A percentile compares a stretch with the other conserved stretches of the same genome.
Evolutionary conservation across 2,329 filamentous ascomycete species (phyloP).

Genomic region (Parafenestella ontariensis): DNA sequence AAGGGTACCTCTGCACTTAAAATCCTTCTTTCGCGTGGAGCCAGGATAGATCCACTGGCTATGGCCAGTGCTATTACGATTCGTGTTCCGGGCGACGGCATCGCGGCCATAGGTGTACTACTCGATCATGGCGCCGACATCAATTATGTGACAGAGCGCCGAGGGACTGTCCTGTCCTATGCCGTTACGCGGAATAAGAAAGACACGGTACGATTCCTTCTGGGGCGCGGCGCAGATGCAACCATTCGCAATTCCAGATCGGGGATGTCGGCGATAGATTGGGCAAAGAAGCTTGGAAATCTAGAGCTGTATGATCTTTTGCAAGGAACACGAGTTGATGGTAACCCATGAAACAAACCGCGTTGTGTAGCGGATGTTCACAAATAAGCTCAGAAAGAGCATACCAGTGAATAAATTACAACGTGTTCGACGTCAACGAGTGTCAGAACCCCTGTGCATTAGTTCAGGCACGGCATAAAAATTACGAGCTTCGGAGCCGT

Average conservation of each 20-base stretch:
- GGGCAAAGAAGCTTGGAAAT: not conserved
- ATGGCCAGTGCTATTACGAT: not conserved
- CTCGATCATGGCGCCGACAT: slow-evolving; percentile 9
- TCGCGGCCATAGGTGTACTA: slow-evolving; percentile 3
- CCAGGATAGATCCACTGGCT: slow-evolving; percentile 3
- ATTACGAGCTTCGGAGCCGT: too few species aligned
- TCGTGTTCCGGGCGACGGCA: not conserved
- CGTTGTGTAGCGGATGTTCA: too few species aligned
- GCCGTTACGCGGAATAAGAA: not conserved
- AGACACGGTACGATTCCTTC: slow-evolving; percentile 1
- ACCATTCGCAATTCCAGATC: not conserved
- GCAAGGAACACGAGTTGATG: not conserved
- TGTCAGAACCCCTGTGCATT: too few species aligned
- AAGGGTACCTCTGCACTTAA: not conserved
- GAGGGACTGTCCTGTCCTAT: slow-evolving; percentile 6
- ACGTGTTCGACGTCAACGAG: too few species aligned
- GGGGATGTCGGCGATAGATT: not conserved
- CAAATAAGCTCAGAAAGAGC: too few species aligned
- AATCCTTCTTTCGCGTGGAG: slow-evolving; percentile 1
- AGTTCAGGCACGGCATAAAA: too few species aligned
- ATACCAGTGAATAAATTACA: too few species aligned
- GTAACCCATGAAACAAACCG: not conserved
- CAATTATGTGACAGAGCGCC: slow-evolving; percentile 1
- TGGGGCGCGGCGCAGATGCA: slow-evolving; percentile 9
- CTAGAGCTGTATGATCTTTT: not conserved